These are phyloP conservation scores for Peronospora destructor DNA, from an alignment of 352 stramenopile genomes.

Conservation along the genomic window DNA sequence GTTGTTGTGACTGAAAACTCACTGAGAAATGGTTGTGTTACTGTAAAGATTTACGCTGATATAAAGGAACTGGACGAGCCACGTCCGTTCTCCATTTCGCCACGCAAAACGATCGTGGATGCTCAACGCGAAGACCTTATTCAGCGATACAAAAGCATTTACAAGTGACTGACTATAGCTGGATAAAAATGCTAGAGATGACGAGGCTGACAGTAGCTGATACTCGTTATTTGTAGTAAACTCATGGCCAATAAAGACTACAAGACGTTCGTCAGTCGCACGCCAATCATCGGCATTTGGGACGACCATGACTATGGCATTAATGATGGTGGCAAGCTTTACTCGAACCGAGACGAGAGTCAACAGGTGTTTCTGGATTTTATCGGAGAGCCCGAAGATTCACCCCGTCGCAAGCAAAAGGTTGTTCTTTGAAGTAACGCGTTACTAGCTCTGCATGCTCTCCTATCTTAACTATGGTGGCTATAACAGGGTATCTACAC, in stretches of 20 bases:
- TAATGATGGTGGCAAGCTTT: slow-evolving; percentile 81
- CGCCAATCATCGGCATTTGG: slow-evolving; percentile 82
- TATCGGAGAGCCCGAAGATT: slow-evolving; percentile 65
- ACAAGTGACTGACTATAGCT: not conserved
- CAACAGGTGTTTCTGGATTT: slow-evolving; percentile 85
- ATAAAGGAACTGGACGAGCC: slow-evolving; percentile 47
- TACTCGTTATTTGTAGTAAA: slow-evolving; percentile 34
- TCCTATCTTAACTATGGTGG: not conserved
- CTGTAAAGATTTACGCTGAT: slow-evolving; percentile 68
- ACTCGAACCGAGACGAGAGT: slow-evolving; percentile 61
- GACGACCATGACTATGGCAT: slow-evolving; percentile 90
- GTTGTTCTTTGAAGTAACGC: slow-evolving; percentile 14
- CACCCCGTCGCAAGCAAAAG: slow-evolving; percentile 67
- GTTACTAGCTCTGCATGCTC: not conserved
- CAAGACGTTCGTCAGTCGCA: slow-evolving; percentile 44
- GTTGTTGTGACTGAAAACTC: not conserved
- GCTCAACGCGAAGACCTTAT: slow-evolving; percentile 45
- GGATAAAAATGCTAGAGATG: not conserved
- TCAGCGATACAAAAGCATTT: slow-evolving; percentile 50
- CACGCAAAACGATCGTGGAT: slow-evolving; percentile 55
- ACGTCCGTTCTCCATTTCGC: slow-evolving; percentile 30
- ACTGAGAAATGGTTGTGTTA: slow-evolving; percentile 1
- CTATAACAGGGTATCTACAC: slow-evolving; percentile 69
- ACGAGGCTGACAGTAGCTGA: not conserved
- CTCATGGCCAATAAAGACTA: slow-evolving; percentile 63